Conservation (phyloP, 768 basidiomycete genomes). For the Phylloporus scabripes region DNA sequence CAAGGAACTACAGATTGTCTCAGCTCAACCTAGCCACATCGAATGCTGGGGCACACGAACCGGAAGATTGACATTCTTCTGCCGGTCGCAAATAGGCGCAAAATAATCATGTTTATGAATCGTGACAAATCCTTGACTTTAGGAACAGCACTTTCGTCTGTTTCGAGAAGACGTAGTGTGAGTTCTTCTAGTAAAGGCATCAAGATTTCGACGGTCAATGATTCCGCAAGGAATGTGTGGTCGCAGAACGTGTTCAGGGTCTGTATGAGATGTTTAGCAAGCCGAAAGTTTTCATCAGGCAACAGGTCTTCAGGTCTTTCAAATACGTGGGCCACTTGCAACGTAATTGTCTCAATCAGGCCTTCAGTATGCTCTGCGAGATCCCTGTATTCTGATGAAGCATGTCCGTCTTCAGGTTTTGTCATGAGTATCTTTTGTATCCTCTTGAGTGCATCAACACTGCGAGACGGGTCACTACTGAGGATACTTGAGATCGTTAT, state of each 20-base stretch:
- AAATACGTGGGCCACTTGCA: conserved; percentile 90
- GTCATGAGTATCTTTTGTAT: conserved; percentile 82
- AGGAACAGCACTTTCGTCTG: conserved; percentile 78
- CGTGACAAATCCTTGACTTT: conserved; percentile 90
- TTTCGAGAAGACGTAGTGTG: conserved; percentile 86
- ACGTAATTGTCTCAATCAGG: conserved; percentile 82
- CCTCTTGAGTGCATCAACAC: conserved; percentile 91
- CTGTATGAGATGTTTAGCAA: conserved; percentile 97
- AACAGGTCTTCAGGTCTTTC: conserved; percentile 71
- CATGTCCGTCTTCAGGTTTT: conserved; percentile 66
- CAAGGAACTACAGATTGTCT: conserved; percentile 37
- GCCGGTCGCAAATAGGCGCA: conserved; percentile 88
- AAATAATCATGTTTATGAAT: conserved; percentile 98
- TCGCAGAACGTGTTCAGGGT: conserved; percentile 94
- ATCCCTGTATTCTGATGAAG: conserved; percentile 68
- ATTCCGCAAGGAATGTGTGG: conserved; percentile 80
- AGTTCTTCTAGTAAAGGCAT: conserved; percentile 88
- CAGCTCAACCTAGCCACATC: not conserved
- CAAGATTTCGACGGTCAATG: conserved; percentile 77
- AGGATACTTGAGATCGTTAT: conserved; percentile 85
- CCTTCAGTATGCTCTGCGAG: conserved; percentile 76
- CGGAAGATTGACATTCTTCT: conserved; percentile 87
- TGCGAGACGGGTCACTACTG: conserved; percentile 77
- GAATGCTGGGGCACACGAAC: conserved; percentile 38
- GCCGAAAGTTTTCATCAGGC: conserved; percentile 76